Evolutionary conservation across 2,329 filamentous ascomycete genomes (phyloP).

Genomic region (Esteya vermicola): DNA sequence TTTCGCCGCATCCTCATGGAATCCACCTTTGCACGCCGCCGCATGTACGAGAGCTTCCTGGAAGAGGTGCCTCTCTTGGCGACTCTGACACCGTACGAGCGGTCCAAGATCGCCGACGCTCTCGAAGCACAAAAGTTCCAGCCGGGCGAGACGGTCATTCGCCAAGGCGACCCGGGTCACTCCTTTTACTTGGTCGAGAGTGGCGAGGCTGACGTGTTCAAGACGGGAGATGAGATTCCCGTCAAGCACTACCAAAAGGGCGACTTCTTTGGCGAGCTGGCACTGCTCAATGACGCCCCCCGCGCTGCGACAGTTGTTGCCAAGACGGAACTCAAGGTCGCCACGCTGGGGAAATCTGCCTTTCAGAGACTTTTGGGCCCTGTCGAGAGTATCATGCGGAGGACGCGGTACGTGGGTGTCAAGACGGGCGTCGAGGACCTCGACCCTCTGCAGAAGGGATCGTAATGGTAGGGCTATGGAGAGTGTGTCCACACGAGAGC

Average conservation of each 20-base stretch:
- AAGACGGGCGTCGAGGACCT: conserved; percentile 50
- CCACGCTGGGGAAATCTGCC: conserved; percentile 79
- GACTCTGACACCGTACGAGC: conserved; percentile 77
- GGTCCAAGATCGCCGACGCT: conserved; percentile 93
- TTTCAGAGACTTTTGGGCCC: conserved; percentile 89
- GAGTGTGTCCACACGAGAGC: too few species aligned
- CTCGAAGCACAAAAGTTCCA: conserved; percentile 82
- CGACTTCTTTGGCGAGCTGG: conserved; percentile 94
- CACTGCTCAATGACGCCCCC: conserved; percentile 83
- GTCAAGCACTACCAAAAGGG: conserved; percentile 80
- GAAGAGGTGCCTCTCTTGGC: conserved; percentile 82
- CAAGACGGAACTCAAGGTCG: conserved; percentile 80
- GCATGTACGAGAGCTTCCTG: conserved; percentile 94
- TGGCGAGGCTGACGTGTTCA: conserved; percentile 78
- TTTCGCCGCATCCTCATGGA: conserved; percentile 98
- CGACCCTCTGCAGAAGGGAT: conserved; percentile 42
- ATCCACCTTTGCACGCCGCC: conserved; percentile 85
- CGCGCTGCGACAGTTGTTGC: conserved; percentile 81
- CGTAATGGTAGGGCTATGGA: background rate
- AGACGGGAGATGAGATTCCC: conserved; percentile 52
- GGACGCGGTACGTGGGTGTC: conserved; percentile 50
- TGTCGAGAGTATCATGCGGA: conserved; percentile 86
- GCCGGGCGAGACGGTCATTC: conserved; percentile 69
- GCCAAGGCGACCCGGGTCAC: conserved; percentile 79
- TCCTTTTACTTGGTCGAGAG: conserved; percentile 84